phyloP scores from a whole-genome alignment of 257 asterid species.

The Solanum tacnaense region DNA sequence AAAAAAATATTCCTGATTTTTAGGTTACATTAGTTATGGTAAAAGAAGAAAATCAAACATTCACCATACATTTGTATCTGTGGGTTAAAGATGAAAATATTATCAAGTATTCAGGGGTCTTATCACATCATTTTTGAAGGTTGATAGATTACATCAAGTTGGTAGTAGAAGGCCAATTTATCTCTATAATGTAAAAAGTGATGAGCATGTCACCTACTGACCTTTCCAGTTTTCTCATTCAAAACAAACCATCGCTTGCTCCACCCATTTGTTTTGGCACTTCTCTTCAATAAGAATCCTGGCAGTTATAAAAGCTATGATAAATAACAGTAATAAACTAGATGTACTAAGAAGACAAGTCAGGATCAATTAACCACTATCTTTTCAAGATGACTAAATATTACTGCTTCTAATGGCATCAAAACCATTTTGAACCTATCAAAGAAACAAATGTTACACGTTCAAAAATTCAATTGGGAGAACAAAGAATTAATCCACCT shows the following conservation, averaged over 20 bases:
- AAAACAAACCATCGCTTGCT: constrained; percentile 93
- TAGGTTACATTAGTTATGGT: background rate
- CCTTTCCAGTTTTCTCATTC: constrained; percentile 96
- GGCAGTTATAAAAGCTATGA: constrained; percentile 2
- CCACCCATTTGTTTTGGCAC: constrained; percentile 85
- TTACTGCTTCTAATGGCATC: background rate
- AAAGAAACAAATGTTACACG: background rate
- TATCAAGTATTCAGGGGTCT: background rate
- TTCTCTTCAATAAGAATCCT: constrained; percentile 88
- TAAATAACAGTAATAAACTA: background rate
- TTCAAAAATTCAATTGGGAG: background rate
- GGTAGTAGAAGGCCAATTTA: background rate
- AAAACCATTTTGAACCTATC: background rate
- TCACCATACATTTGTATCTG: background rate
- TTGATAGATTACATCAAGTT: background rate
- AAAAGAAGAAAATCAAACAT: background rate
- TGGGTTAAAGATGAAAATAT: background rate
- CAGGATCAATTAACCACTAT: background rate
- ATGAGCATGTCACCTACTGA: constrained; percentile 16
- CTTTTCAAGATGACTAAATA: background rate
- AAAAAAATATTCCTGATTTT: background rate
- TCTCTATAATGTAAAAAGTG: background rate
- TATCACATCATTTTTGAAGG: background rate
- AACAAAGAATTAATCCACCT: background rate
- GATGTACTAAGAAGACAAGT: background rate